Evolutionary conservation across 306 rosid species (phyloP).

Genomic region (Boehmeria nivea): DNA sequence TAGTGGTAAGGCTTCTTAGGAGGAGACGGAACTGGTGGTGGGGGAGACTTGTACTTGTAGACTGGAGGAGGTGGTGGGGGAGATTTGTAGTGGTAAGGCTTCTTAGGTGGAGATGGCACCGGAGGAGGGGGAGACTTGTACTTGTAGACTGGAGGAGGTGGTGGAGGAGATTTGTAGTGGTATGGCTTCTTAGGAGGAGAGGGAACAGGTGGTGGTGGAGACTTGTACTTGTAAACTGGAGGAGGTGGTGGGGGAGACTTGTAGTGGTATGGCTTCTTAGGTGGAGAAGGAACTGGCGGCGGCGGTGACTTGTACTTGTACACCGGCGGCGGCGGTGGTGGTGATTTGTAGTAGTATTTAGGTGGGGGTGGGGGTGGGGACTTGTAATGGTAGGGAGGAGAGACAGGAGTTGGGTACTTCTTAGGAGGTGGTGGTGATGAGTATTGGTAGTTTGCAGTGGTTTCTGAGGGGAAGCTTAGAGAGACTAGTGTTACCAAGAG

Average conservation of each 20-base stretch:
- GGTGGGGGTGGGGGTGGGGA: slow-evolving; percentile 9
- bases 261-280: slow-evolving; percentile 12
- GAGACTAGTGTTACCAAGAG: slow-evolving; percentile 45
- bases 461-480: slow-evolving; percentile 30
- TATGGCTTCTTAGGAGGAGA: slow-evolving; percentile 17
- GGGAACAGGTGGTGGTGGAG: slow-evolving; percentile 13
- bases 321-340: slow-evolving; percentile 9
- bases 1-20: slow-evolving; percentile 4
- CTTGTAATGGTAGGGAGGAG: slow-evolving; percentile 24
- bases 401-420: slow-evolving; percentile 16
- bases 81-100: slow-evolving; percentile 7
- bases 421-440: slow-evolving; percentile 44
- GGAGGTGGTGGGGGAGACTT: slow-evolving; percentile 21
- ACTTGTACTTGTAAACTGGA: slow-evolving; percentile 3
- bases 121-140: slow-evolving; percentile 24
- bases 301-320: slow-evolving; percentile 6
- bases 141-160: neutral
- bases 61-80: slow-evolving; percentile 2
- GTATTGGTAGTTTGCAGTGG: slow-evolving; percentile 39
- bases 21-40: slow-evolving; percentile 14
- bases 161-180: slow-evolving; percentile 14
- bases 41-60: slow-evolving; percentile 22
- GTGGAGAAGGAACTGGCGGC: neutral
- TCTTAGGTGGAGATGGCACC: neutral
- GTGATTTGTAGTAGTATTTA: slow-evolving; percentile 12